These are phyloP conservation scores for Rhodosporidiobolus odoratus DNA, from an alignment of 768 basidiomycete genomes.

Conservation along the genomic window DNA sequence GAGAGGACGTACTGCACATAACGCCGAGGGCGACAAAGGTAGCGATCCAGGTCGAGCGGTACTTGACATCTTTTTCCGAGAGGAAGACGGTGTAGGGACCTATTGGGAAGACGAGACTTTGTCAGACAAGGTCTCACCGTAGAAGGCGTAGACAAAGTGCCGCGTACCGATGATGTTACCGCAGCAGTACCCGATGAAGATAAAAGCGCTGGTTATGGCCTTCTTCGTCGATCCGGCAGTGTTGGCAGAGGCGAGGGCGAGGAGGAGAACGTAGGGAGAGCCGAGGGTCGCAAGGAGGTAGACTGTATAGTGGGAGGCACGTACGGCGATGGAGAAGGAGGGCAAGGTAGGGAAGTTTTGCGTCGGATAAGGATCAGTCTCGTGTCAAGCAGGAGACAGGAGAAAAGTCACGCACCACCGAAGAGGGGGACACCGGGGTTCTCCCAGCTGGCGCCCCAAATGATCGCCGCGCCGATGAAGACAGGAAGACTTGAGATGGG, in stretches of 20 bases:
- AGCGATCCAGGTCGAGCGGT: constrained; percentile 30
- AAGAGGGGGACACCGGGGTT: constrained; percentile 40
- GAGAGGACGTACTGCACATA: background rate
- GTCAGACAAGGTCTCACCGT: background rate
- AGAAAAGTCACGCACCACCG: background rate
- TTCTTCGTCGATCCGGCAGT: constrained; percentile 47
- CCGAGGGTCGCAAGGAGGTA: constrained; percentile 46
- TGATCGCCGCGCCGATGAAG: constrained; percentile 44
- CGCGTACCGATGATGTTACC: constrained; percentile 37
- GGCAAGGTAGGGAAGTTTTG: background rate
- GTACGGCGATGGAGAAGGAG: background rate
- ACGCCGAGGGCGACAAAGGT: constrained; percentile 23
- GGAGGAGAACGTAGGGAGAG: constrained; percentile 47
- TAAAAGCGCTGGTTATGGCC: constrained; percentile 42
- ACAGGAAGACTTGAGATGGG: constrained; percentile 45
- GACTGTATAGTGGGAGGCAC: constrained; percentile 27
- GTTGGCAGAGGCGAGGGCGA: constrained; percentile 44
- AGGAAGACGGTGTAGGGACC: constrained; percentile 27
- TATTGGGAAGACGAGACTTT: background rate
- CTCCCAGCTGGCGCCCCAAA: constrained; percentile 45
- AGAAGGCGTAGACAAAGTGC: background rate
- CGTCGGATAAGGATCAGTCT: background rate
- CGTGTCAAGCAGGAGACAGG: background rate
- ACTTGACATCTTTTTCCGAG: constrained; percentile 8
- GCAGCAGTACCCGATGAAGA: constrained; percentile 48